These are phyloP conservation scores for Diospyros lotus DNA, from an alignment of 148 eudicot genomes.

Conservation along the genomic window DNA sequence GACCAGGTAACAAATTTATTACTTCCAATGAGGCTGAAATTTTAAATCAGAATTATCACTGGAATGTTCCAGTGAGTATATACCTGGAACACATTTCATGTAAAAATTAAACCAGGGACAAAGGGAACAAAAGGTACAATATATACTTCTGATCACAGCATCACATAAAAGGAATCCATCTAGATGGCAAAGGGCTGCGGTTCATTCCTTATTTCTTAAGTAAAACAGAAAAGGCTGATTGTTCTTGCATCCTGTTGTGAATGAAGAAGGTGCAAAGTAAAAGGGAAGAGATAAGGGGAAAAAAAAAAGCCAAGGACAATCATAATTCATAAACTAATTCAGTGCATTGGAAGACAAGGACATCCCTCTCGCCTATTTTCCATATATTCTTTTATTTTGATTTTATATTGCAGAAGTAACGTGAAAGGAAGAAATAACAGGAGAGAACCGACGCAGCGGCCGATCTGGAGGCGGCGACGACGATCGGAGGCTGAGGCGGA, in stretches of 20 bases:
- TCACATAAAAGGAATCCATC: neutral
- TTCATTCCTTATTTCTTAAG: neutral
- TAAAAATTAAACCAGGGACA: neutral
- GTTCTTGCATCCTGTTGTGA: no score
- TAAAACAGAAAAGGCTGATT: no score
- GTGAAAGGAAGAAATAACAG: no score
- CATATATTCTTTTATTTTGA: no score
- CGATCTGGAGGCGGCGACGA: no score
- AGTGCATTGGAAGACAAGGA: no score
- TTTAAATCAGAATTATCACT: neutral
- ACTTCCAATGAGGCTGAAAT: neutral
- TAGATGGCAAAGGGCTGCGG: neutral
- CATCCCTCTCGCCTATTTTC: no score
- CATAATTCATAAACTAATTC: neutral
- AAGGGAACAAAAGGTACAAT: neutral
- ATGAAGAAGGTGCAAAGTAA: no score
- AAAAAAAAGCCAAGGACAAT: neutral
- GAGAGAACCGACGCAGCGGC: no score
- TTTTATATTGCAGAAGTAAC: no score
- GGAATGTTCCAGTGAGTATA: slow-evolving; percentile 24
- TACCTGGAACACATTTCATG: slow-evolving; percentile 44
- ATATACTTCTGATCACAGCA: neutral
- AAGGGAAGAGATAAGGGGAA: neutral
- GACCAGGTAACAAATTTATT: no score
- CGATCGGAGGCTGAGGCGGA: no score